Base-by-base conservation (phyloP, 208 protist species). In the Crithidia acanthocephali region DNA sequence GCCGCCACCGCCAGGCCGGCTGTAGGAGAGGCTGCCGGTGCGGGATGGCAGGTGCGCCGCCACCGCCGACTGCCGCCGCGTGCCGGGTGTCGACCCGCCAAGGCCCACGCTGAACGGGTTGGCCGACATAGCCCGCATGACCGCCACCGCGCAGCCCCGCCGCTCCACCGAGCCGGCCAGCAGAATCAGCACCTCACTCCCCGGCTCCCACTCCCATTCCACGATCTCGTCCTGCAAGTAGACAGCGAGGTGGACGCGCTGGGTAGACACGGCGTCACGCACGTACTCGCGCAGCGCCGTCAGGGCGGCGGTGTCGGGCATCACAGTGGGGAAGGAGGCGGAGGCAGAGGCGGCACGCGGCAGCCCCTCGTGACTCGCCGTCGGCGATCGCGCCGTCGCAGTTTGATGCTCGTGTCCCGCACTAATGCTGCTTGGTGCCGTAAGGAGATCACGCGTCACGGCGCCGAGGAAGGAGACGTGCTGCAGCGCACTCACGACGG, bases 201-300 rank as follows among this genome's bases (percentile, higher is more conserved):
- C 80, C 10, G 87, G 90, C 71, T 95, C 90, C 51, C 69, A 65
- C 25, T 69, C 59, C 80, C 83, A 92, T 73, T 92, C 83, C 47
- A 95, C 68, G 11, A 81, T 27, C 68, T 95, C 90, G 0, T 68
- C 60, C 28, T 85, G 78, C 35, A 88, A 32, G 61, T 84, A 85
- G 30, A 83, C 62, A 6, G 52, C 9, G n/a, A 64, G 27, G 28
- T 61, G 57, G 22, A 50, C 65, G 40, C 60, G 45, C 37, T 56
- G 11, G 27, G 72, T 28, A 32, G 33, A 22, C 33, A 78, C n/a
- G 22, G 63, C 47, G 3, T 22, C 44, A 0, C 64, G 64, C 65
- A 78, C 72, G 22, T 35, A 47, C 30, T 71, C 48, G 23, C 64
- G 62, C 23, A 76, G 23, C 48, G 55, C 55, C 2, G 30, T 62